Conservation (phyloP, 2,329 filamentous ascomycete genomes). For the Diaporthe helianthi region DNA sequence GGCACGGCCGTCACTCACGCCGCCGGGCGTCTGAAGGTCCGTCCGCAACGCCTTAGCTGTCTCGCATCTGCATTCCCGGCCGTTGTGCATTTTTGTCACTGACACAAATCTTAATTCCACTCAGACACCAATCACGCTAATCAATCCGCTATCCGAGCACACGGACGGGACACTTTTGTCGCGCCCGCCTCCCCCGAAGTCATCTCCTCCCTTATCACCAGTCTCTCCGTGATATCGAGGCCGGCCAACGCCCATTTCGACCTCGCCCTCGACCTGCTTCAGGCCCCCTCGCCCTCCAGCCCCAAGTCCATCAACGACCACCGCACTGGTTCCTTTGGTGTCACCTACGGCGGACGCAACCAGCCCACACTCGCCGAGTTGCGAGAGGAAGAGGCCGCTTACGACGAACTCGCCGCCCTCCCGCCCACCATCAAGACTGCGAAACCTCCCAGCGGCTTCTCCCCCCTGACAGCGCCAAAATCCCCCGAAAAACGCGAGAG, state of each 20-base stretch:
- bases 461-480: slow-evolving; percentile 70
- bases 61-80: slow-evolving; percentile 27
- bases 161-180: slow-evolving; percentile 36
- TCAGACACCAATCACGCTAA: slow-evolving; percentile 31
- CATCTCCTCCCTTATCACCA: slow-evolving; percentile 74
- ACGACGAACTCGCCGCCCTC: slow-evolving; percentile 67
- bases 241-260: slow-evolving; percentile 76
- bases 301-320: slow-evolving; percentile 44
- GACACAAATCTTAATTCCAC: slow-evolving; percentile 30
- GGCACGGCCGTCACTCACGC: slow-evolving; percentile 36
- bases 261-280: slow-evolving; percentile 53
- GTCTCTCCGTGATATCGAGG: slow-evolving; percentile 70
- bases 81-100: slow-evolving; percentile 22
- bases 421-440: slow-evolving; percentile 82
- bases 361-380: slow-evolving; percentile 58
- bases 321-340: slow-evolving; percentile 65
- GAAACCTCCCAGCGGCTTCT: slow-evolving; percentile 80
- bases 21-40: slow-evolving; percentile 27
- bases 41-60: slow-evolving; percentile 22
- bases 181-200: slow-evolving; percentile 70
- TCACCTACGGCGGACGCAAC: slow-evolving; percentile 75
- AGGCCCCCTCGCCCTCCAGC: slow-evolving; percentile 37
- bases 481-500: slow-evolving; percentile 54
- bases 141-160: slow-evolving; percentile 22
- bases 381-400: slow-evolving; percentile 53